Percentiles rank a stretch among this genome's conserved stretches.
Evolutionary conservation across 805 yeast genomes (phyloP).

Genomic region (Ogataea pignaliae): DNA sequence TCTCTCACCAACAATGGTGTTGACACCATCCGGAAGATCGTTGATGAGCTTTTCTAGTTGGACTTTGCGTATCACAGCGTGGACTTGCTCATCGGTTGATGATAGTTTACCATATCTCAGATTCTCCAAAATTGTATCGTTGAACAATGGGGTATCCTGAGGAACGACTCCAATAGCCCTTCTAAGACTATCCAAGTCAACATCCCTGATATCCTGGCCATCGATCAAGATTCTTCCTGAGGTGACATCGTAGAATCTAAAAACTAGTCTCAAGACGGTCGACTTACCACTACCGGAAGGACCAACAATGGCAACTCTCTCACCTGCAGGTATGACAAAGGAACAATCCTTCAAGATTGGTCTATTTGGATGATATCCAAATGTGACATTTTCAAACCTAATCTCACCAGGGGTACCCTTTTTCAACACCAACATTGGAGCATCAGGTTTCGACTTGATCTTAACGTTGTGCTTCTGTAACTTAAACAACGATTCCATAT

Average conservation of each 20-base stretch:
- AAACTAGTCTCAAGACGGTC: slow-evolving; percentile 75
- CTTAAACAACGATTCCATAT: slow-evolving; percentile 92
- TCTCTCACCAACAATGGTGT: slow-evolving; percentile 90
- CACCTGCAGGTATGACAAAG: slow-evolving; percentile 85
- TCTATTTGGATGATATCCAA: slow-evolving; percentile 87
- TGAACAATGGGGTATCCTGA: slow-evolving; percentile 94
- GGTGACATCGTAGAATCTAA: slow-evolving; percentile 83
- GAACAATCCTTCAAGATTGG: slow-evolving; percentile 78
- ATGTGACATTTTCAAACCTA: slow-evolving; percentile 82
- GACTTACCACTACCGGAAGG: slow-evolving; percentile 97
- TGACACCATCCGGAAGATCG: slow-evolving; percentile 77
- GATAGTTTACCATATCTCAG: slow-evolving; percentile 77
- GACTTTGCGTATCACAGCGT: slow-evolving; percentile 60
- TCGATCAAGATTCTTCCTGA: slow-evolving; percentile 78
- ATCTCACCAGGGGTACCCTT: slow-evolving; percentile 64
- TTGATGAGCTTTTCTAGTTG: slow-evolving; percentile 57
- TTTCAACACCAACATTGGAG: slow-evolving; percentile 53
- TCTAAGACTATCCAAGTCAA: slow-evolving; percentile 73
- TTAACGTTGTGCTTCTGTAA: slow-evolving; percentile 70
- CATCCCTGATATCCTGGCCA: slow-evolving; percentile 78
- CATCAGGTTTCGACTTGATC: slow-evolving; percentile 58
- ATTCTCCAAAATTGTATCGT: slow-evolving; percentile 84
- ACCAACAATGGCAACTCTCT: slow-evolving; percentile 91
- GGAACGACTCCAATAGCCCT: slow-evolving; percentile 87
- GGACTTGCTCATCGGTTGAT: slow-evolving; percentile 71